phyloP scores from a whole-genome alignment of 73 alveolate species.

The Paramecium octaurelia region DNA sequence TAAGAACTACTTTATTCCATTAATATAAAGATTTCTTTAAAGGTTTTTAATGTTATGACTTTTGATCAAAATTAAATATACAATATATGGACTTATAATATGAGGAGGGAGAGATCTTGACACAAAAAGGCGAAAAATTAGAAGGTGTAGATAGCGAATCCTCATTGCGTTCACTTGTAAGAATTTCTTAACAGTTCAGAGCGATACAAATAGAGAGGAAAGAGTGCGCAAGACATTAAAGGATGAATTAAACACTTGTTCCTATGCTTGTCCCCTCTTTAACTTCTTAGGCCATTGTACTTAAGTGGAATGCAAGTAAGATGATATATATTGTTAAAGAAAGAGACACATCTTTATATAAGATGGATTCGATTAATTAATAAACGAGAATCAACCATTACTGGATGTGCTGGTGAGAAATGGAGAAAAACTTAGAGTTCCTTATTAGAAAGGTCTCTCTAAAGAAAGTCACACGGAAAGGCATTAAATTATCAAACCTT shows the following conservation, averaged over 20 bases:
- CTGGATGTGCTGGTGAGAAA: neutral
- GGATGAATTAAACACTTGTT: neutral
- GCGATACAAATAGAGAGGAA: neutral
- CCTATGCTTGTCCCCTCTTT: neutral
- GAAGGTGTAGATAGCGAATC: conserved; percentile 2
- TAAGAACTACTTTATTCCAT: neutral
- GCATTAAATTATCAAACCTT: neutral
- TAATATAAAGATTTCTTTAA: neutral
- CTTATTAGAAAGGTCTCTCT: neutral
- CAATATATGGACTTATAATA: neutral
- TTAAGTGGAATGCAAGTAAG: neutral
- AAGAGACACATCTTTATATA: neutral
- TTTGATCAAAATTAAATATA: conserved; percentile 14
- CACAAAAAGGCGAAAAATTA: neutral
- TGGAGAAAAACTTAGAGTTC: neutral
- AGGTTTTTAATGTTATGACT: neutral
- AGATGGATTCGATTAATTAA: neutral
- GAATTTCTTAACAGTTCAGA: neutral
- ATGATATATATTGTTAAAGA: neutral
- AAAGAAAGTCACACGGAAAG: neutral
- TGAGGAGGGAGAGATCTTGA: conserved; percentile 12
- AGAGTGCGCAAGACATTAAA: neutral
- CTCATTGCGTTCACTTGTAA: neutral
- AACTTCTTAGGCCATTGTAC: neutral
- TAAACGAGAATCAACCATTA: neutral